phyloP scores from a whole-genome alignment of 2,329 filamentous ascomycete species.

The Plectosphaerella cucumerina region DNA sequence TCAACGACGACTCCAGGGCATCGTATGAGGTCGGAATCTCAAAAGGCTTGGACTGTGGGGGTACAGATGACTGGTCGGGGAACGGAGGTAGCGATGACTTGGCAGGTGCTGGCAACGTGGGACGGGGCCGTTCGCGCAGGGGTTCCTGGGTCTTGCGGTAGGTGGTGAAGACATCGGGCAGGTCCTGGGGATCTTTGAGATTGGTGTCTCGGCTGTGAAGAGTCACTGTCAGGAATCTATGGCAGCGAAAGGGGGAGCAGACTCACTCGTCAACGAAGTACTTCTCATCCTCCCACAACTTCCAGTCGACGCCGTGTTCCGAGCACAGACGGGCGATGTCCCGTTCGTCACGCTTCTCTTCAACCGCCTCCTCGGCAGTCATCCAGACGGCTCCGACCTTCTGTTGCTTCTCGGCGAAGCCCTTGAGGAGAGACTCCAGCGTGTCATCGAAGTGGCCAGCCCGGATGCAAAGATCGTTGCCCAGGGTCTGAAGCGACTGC shows the following conservation, averaged over 20 bases:
- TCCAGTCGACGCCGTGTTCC: conserved; percentile 52
- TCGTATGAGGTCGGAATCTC: conserved; percentile 52
- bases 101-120: conserved; percentile 47
- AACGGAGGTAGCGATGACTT: conserved; percentile 51
- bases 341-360: conserved; percentile 64
- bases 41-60: conserved; percentile 60
- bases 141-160: conserved; percentile 73
- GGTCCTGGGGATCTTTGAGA: conserved; percentile 49
- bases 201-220: conserved; percentile 59
- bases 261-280: conserved; percentile 76
- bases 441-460: conserved; percentile 59
- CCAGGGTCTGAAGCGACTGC: conserved; percentile 50
- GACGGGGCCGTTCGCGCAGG: conserved; percentile 59
- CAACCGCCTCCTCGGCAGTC: conserved; percentile 63
- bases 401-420: conserved; percentile 32
- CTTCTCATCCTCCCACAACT: conserved; percentile 69
- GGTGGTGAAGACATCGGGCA: conserved; percentile 72
- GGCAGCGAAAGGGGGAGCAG: not conserved
- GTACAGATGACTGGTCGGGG: conserved; percentile 44
- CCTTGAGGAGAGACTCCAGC: conserved; percentile 51
- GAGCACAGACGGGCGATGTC: conserved; percentile 49
- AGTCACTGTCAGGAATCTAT: conserved; percentile 13
- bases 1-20: conserved; percentile 47
- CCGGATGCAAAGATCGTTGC: conserved; percentile 59
- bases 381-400: conserved; percentile 68